Evolutionary conservation across 1,284 basidiomycete genomes (phyloP).

Genomic region (Malassezia yamatoensis): DNA sequence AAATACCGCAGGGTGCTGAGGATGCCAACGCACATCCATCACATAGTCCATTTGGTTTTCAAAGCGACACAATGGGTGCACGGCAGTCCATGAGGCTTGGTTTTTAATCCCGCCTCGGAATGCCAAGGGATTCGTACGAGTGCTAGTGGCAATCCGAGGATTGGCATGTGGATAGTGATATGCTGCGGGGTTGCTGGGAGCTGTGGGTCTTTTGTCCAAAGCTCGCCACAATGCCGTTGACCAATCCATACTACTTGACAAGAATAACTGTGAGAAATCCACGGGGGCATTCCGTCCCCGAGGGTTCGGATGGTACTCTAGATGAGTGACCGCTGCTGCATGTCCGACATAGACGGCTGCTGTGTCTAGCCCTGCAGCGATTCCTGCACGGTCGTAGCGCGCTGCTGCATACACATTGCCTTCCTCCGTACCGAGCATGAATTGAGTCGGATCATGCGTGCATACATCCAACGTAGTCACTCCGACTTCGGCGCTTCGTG

Average conservation of each 20-base stretch:
- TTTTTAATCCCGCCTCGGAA: conserved; percentile 4
- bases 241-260: conserved; percentile 53
- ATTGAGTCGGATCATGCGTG: conserved; percentile 84
- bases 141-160: conserved; percentile 16
- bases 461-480: conserved; percentile 87
- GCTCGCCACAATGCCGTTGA: conserved; percentile 34
- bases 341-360: conserved; percentile 85
- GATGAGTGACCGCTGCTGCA: conserved; percentile 78
- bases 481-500: conserved; percentile 68
- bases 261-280: conserved; percentile 88
- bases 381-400: conserved; percentile 86
- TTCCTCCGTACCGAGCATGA: conserved; percentile 95
- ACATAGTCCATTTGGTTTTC: conserved; percentile 56
- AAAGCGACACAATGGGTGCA: conserved; percentile 13
- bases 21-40: conserved; percentile 98
- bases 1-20: conserved; percentile 83
- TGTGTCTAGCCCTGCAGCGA: conserved; percentile 85
- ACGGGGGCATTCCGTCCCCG: conserved; percentile 53
- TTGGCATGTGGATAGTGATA: conserved; percentile 17
- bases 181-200: background rate
- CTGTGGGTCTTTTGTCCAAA: background rate
- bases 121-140: conserved; percentile 16
- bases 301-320: conserved; percentile 74
- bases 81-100: conserved; percentile 5
- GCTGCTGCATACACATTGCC: conserved; percentile 91